Base-by-base conservation (phyloP, 1,284 basidiomycete species). In the Rhodotorula sp. region DNA sequence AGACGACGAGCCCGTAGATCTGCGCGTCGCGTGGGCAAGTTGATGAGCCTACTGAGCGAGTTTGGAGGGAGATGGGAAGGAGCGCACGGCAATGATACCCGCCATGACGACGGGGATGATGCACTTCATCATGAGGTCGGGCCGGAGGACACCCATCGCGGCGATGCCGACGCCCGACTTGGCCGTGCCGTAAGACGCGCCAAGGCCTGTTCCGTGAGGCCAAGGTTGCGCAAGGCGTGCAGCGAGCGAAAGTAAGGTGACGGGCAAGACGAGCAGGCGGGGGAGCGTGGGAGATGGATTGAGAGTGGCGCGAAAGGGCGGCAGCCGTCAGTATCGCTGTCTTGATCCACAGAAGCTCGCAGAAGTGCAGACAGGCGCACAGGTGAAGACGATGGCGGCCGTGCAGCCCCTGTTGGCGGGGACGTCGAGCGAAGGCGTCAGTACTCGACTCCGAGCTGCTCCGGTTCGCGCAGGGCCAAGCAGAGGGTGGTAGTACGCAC, bases 321-420 rank as follows among this genome's bases (percentile, higher is more conserved):
- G 7, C 17, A 9, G 5, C 10, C 2, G 42, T 44, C 16, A 45
- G 23, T 23, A 3, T 55, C 25, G 54, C 41, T 19, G 2, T 19
- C 41, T 1, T 23, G 4, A 19, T 58, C 34, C 9, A 19, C 5
- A 17, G 25, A 25, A 25, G 19, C 48, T 2, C n/a, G 50, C 4
- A 42, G 5, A 19, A 42, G 41, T 13, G 87, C 91, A 85, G 81
- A 94, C 93, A 96, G 78, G 95, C 91, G 86, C 81, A 94, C 93
- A 96, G 78, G 95, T 97, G 85, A 97, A 97, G 80, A 97, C 91
- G 81, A 97, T 97, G 79, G 95, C 93, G 81, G 91, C 89, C 71
- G 95, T 94, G 86, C 93, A 96, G 78, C 95, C 94, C 92, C 93
- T 63, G 52, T 41, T 25, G 14, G 17, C 13, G 50, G 42, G 25